Evolutionary conservation across 768 basidiomycete genomes (phyloP).

Genomic region (Trametopsis cervina): DNA sequence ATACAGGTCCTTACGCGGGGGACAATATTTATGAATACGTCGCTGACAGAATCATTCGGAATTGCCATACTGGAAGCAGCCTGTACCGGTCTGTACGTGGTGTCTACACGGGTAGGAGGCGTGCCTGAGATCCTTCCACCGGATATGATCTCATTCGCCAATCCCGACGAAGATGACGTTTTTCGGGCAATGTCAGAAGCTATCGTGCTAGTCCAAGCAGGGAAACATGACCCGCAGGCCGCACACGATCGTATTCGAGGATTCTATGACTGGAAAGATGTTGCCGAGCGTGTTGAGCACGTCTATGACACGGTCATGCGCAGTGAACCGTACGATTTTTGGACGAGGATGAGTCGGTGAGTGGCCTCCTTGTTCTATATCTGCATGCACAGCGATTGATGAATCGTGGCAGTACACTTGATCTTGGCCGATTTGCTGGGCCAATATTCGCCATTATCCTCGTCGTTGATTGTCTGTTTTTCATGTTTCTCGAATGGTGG

Average conservation of each 20-base stretch:
- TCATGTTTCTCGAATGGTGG: conserved; percentile 77
- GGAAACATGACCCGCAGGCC: conserved; percentile 63
- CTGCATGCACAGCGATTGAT: neutral
- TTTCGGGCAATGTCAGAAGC: conserved; percentile 79
- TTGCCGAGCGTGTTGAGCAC: conserved; percentile 72
- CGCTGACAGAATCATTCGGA: conserved; percentile 93
- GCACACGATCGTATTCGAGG: conserved; percentile 73
- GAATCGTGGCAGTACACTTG: conserved; percentile 51
- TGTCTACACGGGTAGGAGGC: conserved; percentile 90
- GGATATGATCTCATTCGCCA: conserved; percentile 86
- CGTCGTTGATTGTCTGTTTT: conserved; percentile 86
- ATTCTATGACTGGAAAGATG: conserved; percentile 85
- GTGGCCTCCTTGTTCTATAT: neutral
- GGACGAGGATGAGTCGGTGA: conserved; percentile 72
- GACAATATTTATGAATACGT: conserved; percentile 91
- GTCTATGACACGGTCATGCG: conserved; percentile 72
- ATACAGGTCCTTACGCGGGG: conserved; percentile 76
- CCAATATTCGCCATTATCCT: conserved; percentile 85
- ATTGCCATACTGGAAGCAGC: conserved; percentile 98
- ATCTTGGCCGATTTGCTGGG: conserved; percentile 74
- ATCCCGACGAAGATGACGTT: conserved; percentile 90
- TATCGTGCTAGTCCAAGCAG: conserved; percentile 57
- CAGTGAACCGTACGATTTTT: conserved; percentile 59
- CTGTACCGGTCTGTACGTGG: conserved; percentile 89
- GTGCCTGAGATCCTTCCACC: conserved; percentile 88